Base-by-base conservation (phyloP, 2,329 filamentous ascomycete genomes). In the Alternaria longipes region DNA sequence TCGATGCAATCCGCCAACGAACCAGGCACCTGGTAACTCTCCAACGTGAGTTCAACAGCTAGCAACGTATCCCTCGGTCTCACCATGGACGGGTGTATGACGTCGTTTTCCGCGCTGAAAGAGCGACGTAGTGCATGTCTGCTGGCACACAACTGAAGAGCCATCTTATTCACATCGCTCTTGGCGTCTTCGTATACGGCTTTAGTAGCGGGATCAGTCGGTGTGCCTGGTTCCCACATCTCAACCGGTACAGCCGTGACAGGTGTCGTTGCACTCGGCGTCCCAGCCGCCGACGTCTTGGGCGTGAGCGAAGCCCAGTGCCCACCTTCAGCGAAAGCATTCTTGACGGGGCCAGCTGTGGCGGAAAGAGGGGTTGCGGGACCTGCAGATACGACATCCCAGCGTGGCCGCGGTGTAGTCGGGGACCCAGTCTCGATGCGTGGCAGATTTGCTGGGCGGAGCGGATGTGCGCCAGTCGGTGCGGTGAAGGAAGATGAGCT, bases 291-390 rank as follows among this genome's bases (percentile, higher is more conserved):
- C 1, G 62, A 46, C 12, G 50, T 61, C 30, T 62, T 62, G 8
- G 59, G 40, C 11, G 56, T 47, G 26, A 66, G 57, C 20, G 52
- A 60, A 18, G 58, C 65, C 69, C 68, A 68, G 42, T 62, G 63
- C 8, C 68, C 69, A 4, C 60, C 65, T 20, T 40, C 52, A 2
- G 62, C 61, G 45, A 73, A 73, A 1, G 69, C 60, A 11, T 72
- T 72, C 34, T 60, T 63, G 4, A 56, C 11, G 5, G 63, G 59
- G 1, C 58, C 47, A 30, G 41, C 28, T 7, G 54, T 60, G 3
- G 66, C 57, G 1, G 67, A 63, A 0, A 70, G 53, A 8, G 70
- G 67, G 11, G 64, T 70, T 16, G 56, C 44, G 7, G 65, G 65
- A 0, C 64, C 61, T 11, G 51, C 22, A 3, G 47, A 32, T 20